These are phyloP conservation scores for Phytophthora podocarpi DNA, from an alignment of 352 stramenopile species.

Conservation along the genomic window DNA sequence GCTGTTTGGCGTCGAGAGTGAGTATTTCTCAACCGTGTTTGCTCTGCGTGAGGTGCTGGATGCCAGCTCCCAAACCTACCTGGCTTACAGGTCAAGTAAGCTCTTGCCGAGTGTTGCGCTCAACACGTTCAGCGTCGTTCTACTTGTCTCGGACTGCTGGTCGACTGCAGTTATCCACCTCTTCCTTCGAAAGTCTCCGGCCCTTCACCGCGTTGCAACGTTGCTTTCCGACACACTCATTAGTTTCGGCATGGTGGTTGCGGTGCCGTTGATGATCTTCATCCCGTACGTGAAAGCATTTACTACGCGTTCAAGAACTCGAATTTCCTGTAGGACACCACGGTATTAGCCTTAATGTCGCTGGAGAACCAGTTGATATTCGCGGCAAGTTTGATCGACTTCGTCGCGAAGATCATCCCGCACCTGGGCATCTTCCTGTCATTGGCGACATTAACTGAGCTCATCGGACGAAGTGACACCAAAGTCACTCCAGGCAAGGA, in stretches of 20 bases:
- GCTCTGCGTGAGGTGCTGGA: slow-evolving; percentile 21
- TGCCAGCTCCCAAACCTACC: slow-evolving; percentile 32
- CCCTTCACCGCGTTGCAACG: slow-evolving; percentile 4
- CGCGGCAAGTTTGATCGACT: slow-evolving; percentile 5
- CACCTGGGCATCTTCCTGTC: slow-evolving; percentile 18
- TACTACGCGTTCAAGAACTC: slow-evolving; percentile 4
- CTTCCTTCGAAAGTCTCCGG: slow-evolving; percentile 14
- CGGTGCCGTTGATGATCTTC: slow-evolving; percentile 22
- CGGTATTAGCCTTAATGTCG: not conserved
- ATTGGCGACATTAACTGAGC: slow-evolving; percentile 3
- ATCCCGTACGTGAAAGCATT: slow-evolving; percentile 22
- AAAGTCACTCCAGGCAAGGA: slow-evolving; percentile 13
- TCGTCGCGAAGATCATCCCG: slow-evolving; percentile 18
- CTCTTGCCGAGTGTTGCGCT: slow-evolving; percentile 7
- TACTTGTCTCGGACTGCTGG: slow-evolving; percentile 31
- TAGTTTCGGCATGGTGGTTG: slow-evolving; percentile 19
- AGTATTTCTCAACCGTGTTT: slow-evolving; percentile 32
- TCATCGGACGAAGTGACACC: not conserved
- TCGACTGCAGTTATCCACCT: slow-evolving; percentile 24
- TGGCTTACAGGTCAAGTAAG: slow-evolving; percentile 29
- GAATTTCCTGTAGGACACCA: slow-evolving; percentile 1
- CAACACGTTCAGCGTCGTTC: slow-evolving; percentile 19
- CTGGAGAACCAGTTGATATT: slow-evolving; percentile 23
- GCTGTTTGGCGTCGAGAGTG: slow-evolving; percentile 30
- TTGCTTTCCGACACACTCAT: slow-evolving; percentile 19